Base-by-base conservation (phyloP, 2,329 filamentous ascomycete genomes). In the Aspergillus proliferans region DNA sequence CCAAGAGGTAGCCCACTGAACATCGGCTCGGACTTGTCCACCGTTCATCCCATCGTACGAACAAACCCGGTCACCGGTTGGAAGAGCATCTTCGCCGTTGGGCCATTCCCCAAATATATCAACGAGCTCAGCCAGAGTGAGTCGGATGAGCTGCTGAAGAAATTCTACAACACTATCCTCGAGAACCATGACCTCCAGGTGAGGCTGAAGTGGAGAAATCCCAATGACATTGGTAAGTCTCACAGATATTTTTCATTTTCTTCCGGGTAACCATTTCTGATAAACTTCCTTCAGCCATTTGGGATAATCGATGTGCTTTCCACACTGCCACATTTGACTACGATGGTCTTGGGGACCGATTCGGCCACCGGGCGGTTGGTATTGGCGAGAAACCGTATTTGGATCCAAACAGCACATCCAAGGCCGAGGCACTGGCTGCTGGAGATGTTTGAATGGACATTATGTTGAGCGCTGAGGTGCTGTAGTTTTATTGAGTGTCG, bases 1-100 rank as follows among this genome's bases (percentile, higher is more conserved):
- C 64, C 70, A 14, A 70, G 80, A 18, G 79, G 79, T 2, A 68
- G 75, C 0, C 78, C 80, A 0, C 71, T 77, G 54, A 84, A 84
- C 58, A 64, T 77, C 2, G 81, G 81, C 6, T 60, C 59, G 2
- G 67, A 75, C 1, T 62, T 84, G 14, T 67, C 65, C 18, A 74
- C 80, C 0, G 64, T 73, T 0, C 80, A 84, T 54, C 80, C 80
- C 0, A 73, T 83, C 0, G 71, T 83, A 5, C 73, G 81, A 14
- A 84, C 81, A 1, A 83, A 85, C 54, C 81, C 82, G 0, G 80
- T 84, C 0, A 84, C 81, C 0, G 81, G 81, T 0, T 84, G 81
- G 81, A 83, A 82, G 66, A 76, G 71, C 49, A 67, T 82, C 10
- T 81, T 71, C 49, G 71, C 66, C 3, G 64, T 77, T 10, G 75